Evolutionary conservation across 228 moss, liverwort and hornwort genomes (phyloP), one percentile per base, ranked within the genome.

Genomic region (Sphagnum magellanicum): DNA sequence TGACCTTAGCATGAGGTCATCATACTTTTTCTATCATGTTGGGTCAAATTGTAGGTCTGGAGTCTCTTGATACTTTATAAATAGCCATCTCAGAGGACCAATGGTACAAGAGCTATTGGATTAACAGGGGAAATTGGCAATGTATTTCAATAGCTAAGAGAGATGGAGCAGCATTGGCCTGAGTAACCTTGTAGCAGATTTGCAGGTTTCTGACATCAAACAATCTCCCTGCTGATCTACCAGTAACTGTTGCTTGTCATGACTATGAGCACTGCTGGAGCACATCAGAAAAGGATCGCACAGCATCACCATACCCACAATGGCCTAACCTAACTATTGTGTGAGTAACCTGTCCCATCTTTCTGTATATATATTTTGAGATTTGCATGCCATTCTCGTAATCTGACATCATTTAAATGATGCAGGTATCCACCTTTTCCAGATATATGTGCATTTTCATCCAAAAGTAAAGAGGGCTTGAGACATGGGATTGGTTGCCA

Each of bases 401-500:
- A 61, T 4, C 16, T 17, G 48, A 63, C 10, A 48, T 75, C 59
- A 15, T 63, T 17, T 10, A 16, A 46, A 49, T 15, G 6, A 48
- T 70, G 64, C 75, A 84, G 84, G 52, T 84, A 78, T 70, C 84
- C 84, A 32, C 72, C 73, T 16, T 84, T 80, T 66, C 84, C 84
- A 4, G 77, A 77, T 50, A 66, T 72, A 49, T 84, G 72, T 68
- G 77, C 75, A 51, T 75, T 80, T 50, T 59, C 76, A 48, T 75
- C 71, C 59, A 72, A 72, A 51, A 66, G 51, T n/a, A 65, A 72
- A 55, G 60, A 65, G 67, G 73, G 77, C 32, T 69, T 72, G 47
- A 73, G 77, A 49, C 77, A 74, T 57, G 84, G 84, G 9, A 77
- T 84, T 68, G 84, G 84, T 17, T 84, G 84, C 51, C 84, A 84